Conservation (phyloP, 2,329 filamentous ascomycete species). For the Pseudonectria buxi region DNA sequence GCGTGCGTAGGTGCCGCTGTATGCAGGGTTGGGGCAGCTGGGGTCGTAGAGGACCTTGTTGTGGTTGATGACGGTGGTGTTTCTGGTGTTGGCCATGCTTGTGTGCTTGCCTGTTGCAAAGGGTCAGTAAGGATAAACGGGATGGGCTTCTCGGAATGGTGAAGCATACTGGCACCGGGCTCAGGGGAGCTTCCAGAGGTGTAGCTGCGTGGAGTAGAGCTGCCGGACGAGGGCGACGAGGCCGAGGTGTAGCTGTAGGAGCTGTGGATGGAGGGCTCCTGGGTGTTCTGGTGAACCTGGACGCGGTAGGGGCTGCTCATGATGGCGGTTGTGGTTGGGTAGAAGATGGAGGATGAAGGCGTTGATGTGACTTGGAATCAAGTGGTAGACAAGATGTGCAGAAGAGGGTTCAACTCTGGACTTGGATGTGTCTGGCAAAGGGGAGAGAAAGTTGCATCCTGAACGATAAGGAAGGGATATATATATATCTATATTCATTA, state of each 20-base stretch:
- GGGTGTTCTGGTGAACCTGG: constrained; percentile 28
- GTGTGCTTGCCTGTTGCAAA: constrained; percentile 16
- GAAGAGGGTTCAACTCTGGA: neutral
- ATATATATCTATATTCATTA: constrained; percentile 17
- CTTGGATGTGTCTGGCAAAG: constrained; percentile 12
- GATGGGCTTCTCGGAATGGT: constrained; percentile 1
- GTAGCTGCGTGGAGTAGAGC: constrained; percentile 21
- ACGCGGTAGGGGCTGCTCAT: constrained; percentile 23
- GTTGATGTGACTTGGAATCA: too few species aligned
- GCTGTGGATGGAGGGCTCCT: constrained; percentile 22
- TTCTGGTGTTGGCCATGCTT: constrained; percentile 17
- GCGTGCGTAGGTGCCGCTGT: constrained; percentile 16
- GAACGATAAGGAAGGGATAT: constrained; percentile 11
- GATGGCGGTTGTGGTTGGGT: constrained; percentile 11
- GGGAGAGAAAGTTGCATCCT: constrained; percentile 1
- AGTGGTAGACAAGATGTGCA: too few species aligned
- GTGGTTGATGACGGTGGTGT: constrained; percentile 28
- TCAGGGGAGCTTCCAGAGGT: constrained; percentile 25
- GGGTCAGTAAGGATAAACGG: constrained; percentile 12
- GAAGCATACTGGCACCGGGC: constrained; percentile 26
- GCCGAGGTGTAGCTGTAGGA: constrained; percentile 21
- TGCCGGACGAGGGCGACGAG: constrained; percentile 21
- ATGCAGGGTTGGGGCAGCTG: constrained; percentile 24
- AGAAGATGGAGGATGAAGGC: too few species aligned
- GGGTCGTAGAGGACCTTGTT: constrained; percentile 23